Conservation (phyloP, 306 rosid species). For the Cyamopsis tetragonoloba region DNA sequence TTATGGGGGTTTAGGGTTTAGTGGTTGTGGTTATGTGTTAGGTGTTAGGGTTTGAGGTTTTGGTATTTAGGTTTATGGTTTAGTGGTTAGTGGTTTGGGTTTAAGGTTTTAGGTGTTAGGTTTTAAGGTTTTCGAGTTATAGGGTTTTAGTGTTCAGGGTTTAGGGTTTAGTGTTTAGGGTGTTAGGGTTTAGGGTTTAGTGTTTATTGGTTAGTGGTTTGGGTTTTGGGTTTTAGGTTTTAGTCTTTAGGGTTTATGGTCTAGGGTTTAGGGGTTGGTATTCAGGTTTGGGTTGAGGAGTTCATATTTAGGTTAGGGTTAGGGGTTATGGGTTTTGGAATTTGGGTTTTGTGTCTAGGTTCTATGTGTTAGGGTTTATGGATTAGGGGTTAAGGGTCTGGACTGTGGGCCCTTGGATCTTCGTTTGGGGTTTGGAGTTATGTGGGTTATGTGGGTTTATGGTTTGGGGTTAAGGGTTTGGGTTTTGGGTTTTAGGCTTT, state of each 20-base stretch:
- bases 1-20: background rate
- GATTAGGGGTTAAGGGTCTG: background rate
- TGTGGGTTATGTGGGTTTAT: background rate
- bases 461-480: too few relatives aligned
- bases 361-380: background rate
- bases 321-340: background rate
- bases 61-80: background rate
- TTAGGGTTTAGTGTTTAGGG: background rate
- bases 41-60: background rate
- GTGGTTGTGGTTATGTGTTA: background rate
- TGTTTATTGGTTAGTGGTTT: constrained; percentile 17
- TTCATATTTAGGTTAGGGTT: constrained; percentile 20
- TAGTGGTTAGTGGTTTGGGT: constrained; percentile 7
- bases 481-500: too few relatives aligned
- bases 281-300: background rate
- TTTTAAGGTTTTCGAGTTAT: constrained; percentile 8
- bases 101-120: constrained; percentile 13
- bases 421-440: constrained; percentile 4
- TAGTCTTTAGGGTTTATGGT: constrained; percentile 1
- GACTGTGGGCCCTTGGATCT: background rate
- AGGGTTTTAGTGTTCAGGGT: constrained; percentile 3
- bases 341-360: background rate
- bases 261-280: constrained; percentile 21
- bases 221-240: constrained; percentile 23
- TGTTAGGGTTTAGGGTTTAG: constrained; percentile 20